A percentile compares a stretch with the other conserved stretches of the same genome.
Conservation (phyloP, 345 rosid species). For the Boechera retrofracta region DNA sequence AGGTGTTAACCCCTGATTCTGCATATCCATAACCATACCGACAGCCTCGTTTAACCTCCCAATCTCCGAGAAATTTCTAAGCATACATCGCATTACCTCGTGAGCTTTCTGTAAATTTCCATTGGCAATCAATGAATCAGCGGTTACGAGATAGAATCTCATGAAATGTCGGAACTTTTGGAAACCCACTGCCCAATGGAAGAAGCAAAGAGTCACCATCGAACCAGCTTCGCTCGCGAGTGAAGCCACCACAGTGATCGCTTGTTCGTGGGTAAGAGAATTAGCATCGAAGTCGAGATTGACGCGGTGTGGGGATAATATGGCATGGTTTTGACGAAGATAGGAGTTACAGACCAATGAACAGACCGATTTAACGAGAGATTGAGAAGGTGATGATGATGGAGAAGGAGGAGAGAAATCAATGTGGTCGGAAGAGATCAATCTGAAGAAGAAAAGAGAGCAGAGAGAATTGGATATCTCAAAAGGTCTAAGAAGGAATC, state of each 20-base stretch:
- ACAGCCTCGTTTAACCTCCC: slow-evolving; percentile 77
- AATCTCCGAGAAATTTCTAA: slow-evolving; percentile 70
- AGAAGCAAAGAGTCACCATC: slow-evolving; percentile 82
- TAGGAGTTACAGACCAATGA: slow-evolving; percentile 62
- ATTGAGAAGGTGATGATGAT: slow-evolving; percentile 48
- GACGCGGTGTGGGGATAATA: slow-evolving; percentile 51
- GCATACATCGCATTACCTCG: slow-evolving; percentile 70
- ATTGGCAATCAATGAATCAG: slow-evolving; percentile 62
- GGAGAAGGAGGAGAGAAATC: slow-evolving; percentile 10
- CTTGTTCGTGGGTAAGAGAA: slow-evolving; percentile 74
- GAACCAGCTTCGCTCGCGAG: slow-evolving; percentile 81
- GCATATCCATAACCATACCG: slow-evolving; percentile 74
- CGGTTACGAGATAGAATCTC: slow-evolving; percentile 74
- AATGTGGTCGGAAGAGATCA: slow-evolving; percentile 28
- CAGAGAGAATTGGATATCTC: slow-evolving; percentile 36
- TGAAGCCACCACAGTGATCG: slow-evolving; percentile 71
- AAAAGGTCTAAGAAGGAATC: slow-evolving; percentile 39
- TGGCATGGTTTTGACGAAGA: slow-evolving; percentile 46
- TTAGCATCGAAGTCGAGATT: slow-evolving; percentile 49
- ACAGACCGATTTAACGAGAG: slow-evolving; percentile 58
- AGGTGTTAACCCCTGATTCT: slow-evolving; percentile 67
- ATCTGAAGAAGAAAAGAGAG: slow-evolving; percentile 43
- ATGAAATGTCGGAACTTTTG: slow-evolving; percentile 73
- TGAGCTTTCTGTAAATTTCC: slow-evolving; percentile 70
- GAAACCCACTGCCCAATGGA: slow-evolving; percentile 65